Conservation (phyloP, 495 filamentous ascomycete species). For the Bryoglossum gracile region DNA sequence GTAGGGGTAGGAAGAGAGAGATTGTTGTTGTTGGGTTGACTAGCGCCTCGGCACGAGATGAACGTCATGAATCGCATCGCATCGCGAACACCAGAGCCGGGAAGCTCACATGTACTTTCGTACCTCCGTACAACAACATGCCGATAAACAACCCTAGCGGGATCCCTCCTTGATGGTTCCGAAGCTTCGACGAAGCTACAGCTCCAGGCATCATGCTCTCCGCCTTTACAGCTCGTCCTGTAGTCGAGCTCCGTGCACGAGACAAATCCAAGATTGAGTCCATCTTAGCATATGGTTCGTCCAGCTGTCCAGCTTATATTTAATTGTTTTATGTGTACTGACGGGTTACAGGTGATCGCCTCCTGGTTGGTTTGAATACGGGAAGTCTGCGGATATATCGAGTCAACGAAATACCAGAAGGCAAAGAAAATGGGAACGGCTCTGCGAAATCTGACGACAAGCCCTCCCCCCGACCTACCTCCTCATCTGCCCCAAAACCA, state of each 20-base stretch:
- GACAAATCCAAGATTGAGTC: conserved; percentile 96
- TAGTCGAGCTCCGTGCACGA: conserved; percentile 89
- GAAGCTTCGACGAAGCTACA: conserved; percentile 16
- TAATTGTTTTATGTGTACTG: too few relatives aligned
- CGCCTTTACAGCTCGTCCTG: conserved; percentile 91
- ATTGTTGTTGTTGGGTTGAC: neutral
- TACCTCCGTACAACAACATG: conserved; percentile 4
- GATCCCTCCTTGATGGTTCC: neutral
- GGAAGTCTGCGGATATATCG: conserved; percentile 88
- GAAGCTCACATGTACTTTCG: too few relatives aligned
- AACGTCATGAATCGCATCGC: conserved; percentile 1
- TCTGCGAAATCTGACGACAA: conserved; percentile 18
- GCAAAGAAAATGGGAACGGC: neutral
- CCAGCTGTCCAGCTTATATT: too few relatives aligned
- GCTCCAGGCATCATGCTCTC: conserved; percentile 66
- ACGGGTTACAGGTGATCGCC: conserved; percentile 58
- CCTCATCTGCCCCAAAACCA: conserved; percentile 41
- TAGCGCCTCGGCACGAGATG: too few relatives aligned
- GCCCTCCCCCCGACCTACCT: conserved; percentile 22
- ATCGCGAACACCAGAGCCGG: conserved; percentile 1
- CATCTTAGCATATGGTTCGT: conserved; percentile 78
- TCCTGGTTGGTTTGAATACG: conserved; percentile 85
- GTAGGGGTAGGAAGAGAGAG: neutral
- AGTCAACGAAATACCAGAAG: conserved; percentile 56
- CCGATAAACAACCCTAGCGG: conserved; percentile 3